Base-by-base conservation (phyloP, 1,284 basidiomycete species). In the Cutaneotrichosporon cavernicola region DNA sequence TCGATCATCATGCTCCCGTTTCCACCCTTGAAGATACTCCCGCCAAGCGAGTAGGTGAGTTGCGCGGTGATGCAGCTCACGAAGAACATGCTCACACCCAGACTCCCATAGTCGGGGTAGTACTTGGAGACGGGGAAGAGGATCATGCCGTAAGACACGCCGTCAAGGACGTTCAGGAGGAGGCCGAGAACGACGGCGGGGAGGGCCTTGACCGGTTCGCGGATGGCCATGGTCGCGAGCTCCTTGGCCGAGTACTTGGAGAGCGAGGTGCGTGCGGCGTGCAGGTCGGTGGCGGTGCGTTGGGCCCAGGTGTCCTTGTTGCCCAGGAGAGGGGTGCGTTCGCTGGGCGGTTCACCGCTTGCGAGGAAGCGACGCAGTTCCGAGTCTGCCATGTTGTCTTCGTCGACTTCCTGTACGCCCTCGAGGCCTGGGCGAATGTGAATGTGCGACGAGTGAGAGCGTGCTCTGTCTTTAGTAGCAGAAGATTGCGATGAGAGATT, bases 1-100 rank as follows among this genome's bases (percentile, higher is more conserved):
- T 98, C 95, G 68, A 98, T 98, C 93, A 97, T 97, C 94, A 98
- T 97, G 61, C 91, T 95, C 10, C 94, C 94, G 80, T 97, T 98
- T 0, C 89, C 92, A 55, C 90, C 79, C 6, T 81, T 81, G 79
- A 98, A 98, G 47, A 90, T 90, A 69, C 90, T 93, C 1, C 91
- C 94, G 1, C 94, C 93, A 14, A 88, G 81, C 0, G 91, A 90
- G 78, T 92, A 98, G 1, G 90, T 86, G 21, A 97, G 81, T 77
- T 99, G 96, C 0, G 92, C 84, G 40, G 97, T 80, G 63, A 96
- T 83, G 60, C 87, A 87, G 85, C 90, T 88, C 47, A 93, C 85
- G 77, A 97, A 95, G 80, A 95, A 97, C 88, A 97, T 91, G 53
- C 92, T 94, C 0, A 98, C 94, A 5, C 96, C 96, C 76, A 90